A percentile compares a stretch with the other conserved stretches of the same genome.
Conservation (phyloP, 148 eudicot genomes). For the Suaeda aralocaspica region DNA sequence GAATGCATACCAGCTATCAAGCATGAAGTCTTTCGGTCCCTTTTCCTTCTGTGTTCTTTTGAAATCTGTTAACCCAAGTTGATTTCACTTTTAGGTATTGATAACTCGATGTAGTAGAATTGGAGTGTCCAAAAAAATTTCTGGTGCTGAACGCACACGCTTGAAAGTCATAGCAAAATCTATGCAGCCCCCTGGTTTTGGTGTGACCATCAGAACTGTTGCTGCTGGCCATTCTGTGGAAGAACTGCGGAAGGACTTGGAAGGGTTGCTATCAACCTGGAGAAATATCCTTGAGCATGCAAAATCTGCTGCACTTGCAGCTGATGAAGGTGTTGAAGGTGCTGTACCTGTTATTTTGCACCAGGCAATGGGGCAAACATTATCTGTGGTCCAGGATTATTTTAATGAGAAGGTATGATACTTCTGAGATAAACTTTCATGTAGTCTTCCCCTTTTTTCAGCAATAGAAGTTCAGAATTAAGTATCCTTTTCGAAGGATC, state of each 20-base stretch:
- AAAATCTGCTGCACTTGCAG: slow-evolving; percentile 93
- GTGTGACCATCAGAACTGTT: slow-evolving; percentile 80
- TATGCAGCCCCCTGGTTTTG: slow-evolving; percentile 84
- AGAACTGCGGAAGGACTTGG: slow-evolving; percentile 81
- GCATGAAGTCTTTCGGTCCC: not conserved
- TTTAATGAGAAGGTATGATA: slow-evolving; percentile 71
- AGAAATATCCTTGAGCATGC: slow-evolving; percentile 82
- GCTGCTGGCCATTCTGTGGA: slow-evolving; percentile 81
- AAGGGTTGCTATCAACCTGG: slow-evolving; percentile 87
- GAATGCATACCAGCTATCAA: slow-evolving; percentile 2
- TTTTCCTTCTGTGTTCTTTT: not conserved
- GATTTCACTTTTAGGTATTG: slow-evolving; percentile 47
- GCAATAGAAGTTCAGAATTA: not conserved
- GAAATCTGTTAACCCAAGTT: slow-evolving; percentile 4
- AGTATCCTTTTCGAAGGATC: not conserved
- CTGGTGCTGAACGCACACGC: slow-evolving; percentile 78
- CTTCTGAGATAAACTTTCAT: slow-evolving; percentile 1
- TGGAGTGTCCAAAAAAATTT: slow-evolving; percentile 78
- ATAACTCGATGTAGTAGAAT: slow-evolving; percentile 52
- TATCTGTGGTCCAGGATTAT: slow-evolving; percentile 89
- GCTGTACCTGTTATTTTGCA: slow-evolving; percentile 85
- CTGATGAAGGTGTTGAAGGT: slow-evolving; percentile 91
- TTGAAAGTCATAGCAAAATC: slow-evolving; percentile 78
- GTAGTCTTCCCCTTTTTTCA: not conserved
- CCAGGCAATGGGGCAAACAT: slow-evolving; percentile 90